Conservation (phyloP, 1,284 basidiomycete species). For the Papiliotrema flavescens region DNA sequence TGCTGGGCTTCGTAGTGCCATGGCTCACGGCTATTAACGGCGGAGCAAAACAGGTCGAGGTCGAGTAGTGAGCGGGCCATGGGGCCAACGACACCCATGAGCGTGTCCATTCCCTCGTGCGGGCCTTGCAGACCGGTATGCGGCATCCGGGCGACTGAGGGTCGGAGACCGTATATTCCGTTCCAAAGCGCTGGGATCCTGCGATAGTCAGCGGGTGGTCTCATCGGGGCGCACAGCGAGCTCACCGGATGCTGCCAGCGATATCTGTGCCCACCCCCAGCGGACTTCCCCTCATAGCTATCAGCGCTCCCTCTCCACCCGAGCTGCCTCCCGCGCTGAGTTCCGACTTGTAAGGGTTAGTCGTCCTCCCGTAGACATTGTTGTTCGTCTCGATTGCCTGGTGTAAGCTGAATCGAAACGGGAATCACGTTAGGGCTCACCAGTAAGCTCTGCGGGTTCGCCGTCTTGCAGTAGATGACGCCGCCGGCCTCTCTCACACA, state of each 20-base stretch:
- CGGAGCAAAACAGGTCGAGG: neutral
- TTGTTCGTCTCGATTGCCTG: slow-evolving; percentile 14
- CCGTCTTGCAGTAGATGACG: slow-evolving; percentile 26
- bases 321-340: slow-evolving; percentile 41
- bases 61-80: slow-evolving; percentile 57
- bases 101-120: slow-evolving; percentile 61
- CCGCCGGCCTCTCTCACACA: slow-evolving; percentile 18
- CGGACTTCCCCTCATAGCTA: slow-evolving; percentile 38
- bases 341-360: slow-evolving; percentile 45
- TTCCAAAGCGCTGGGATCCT: slow-evolving; percentile 36
- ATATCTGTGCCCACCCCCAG: slow-evolving; percentile 50
- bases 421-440: neutral
- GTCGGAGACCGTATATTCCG: slow-evolving; percentile 15
- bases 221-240: neutral
- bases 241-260: slow-evolving; percentile 14
- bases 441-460: neutral
- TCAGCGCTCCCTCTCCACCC: slow-evolving; percentile 50
- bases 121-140: slow-evolving; percentile 55
- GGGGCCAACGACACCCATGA: slow-evolving; percentile 66
- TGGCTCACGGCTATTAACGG: neutral
- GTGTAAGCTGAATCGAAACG: too few species aligned
- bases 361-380: slow-evolving; percentile 28
- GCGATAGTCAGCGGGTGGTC: slow-evolving; percentile 47
- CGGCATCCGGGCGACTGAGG: slow-evolving; percentile 11
- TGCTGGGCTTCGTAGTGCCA: slow-evolving; percentile 2